phyloP scores from a whole-genome alignment of 495 filamentous ascomycete species.

The Aeminium ludgeri region DNA sequence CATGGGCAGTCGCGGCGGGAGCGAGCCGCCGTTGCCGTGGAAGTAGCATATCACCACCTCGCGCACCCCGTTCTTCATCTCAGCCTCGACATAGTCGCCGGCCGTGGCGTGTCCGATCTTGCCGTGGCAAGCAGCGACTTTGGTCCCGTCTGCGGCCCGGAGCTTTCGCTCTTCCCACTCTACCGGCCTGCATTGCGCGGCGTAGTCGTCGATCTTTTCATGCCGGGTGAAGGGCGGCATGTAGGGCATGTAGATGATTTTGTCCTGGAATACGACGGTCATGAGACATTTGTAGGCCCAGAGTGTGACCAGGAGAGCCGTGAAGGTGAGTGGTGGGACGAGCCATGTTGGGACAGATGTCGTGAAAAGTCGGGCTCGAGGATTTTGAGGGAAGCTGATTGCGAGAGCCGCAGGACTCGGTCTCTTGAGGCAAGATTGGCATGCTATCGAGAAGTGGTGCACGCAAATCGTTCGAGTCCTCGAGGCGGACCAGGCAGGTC shows the following conservation, averaged over 20 bases:
- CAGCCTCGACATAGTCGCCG: not conserved
- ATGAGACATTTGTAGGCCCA: conserved; percentile 71
- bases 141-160: conserved; percentile 40
- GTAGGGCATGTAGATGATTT: conserved; percentile 68
- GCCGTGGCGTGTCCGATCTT: conserved; percentile 10
- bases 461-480: too few relatives aligned
- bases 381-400: too few relatives aligned
- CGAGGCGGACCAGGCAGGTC: too few relatives aligned
- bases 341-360: conserved; percentile 16
- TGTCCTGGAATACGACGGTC: conserved; percentile 67
- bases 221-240: conserved; percentile 42
- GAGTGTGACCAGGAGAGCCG: conserved; percentile 45
- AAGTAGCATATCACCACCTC: conserved; percentile 10
- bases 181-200: conserved; percentile 37
- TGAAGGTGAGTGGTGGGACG: conserved; percentile 48
- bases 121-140: conserved; percentile 40
- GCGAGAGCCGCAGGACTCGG: too few relatives aligned
- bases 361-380: too few relatives aligned
- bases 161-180: conserved; percentile 44
- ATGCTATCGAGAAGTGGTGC: too few relatives aligned
- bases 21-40: conserved; percentile 43
- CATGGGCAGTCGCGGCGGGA: conserved; percentile 52
- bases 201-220: conserved; percentile 47
- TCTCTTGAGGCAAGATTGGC: too few relatives aligned
- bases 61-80: not conserved